Conservation (phyloP, 2,329 filamentous ascomycete species). For the Cercospora sesami region DNA sequence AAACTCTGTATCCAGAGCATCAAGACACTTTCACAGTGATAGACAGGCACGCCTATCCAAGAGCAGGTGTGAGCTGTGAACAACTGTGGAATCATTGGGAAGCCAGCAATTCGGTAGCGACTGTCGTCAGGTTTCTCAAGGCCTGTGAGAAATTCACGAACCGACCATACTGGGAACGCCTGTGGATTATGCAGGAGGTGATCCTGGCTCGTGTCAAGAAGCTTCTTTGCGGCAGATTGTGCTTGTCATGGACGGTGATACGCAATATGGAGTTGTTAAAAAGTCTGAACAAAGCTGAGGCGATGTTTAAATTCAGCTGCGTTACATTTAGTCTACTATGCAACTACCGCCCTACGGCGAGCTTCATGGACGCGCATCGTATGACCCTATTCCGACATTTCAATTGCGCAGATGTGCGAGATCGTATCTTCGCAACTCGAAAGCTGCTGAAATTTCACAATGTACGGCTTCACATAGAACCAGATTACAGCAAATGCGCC, state of each 20-base stretch:
- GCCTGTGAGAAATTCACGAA: neutral
- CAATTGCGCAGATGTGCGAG: neutral
- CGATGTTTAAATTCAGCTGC: neutral
- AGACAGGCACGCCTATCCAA: no score
- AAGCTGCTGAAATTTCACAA: rapidly evolving
- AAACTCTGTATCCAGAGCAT: neutral
- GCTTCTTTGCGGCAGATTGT: neutral
- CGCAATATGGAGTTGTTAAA: neutral
- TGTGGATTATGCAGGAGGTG: neutral
- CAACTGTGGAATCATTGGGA: neutral
- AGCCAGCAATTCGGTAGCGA: neutral
- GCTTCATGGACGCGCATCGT: no score
- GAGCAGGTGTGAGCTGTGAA: neutral
- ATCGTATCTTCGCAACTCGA: neutral
- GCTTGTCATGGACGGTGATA: neutral
- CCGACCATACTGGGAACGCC: neutral
- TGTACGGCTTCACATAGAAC: neutral
- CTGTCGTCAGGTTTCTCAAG: neutral
- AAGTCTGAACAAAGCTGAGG: neutral
- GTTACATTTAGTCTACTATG: no score
- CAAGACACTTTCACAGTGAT: no score
- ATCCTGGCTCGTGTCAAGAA: neutral
- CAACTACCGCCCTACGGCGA: no score
- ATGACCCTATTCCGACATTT: neutral
- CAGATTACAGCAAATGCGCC: neutral